Evolutionary conservation across 2,329 filamentous ascomycete genomes (phyloP).

Genomic region (Colletotrichum orchidophilum): DNA sequence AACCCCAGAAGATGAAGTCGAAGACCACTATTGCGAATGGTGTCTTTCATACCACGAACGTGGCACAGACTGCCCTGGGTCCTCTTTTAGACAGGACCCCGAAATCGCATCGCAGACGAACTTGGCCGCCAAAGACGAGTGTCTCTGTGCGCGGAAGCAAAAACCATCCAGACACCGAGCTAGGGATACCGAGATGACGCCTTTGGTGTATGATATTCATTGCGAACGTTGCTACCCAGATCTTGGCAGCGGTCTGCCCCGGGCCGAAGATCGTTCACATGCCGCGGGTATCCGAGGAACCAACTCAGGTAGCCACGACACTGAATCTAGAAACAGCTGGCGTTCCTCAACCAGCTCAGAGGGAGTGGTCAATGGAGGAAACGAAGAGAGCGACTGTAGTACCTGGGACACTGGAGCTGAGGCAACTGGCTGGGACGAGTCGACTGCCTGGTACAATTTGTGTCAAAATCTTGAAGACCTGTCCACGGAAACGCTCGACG

Average conservation of each 20-base stretch:
- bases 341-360: neutral
- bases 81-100: neutral
- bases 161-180: neutral
- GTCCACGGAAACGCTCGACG: neutral
- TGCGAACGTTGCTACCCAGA: neutral
- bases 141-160: neutral
- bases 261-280: neutral
- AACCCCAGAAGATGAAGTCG: neutral
- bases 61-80: neutral
- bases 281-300: rapidly evolving
- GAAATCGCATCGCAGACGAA: neutral
- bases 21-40: neutral
- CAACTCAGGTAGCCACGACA: neutral
- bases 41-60: neutral
- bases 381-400: neutral
- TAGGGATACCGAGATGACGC: neutral
- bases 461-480: neutral
- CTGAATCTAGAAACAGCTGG: no score
- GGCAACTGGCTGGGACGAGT: neutral
- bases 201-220: neutral
- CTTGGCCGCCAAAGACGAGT: rapidly evolving
- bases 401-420: neutral
- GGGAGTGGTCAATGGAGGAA: neutral
- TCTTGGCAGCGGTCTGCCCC: neutral
- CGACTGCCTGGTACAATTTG: neutral